phyloP scores from a whole-genome alignment of 495 filamentous ascomycete genomes.

The Patellaria atrata region DNA sequence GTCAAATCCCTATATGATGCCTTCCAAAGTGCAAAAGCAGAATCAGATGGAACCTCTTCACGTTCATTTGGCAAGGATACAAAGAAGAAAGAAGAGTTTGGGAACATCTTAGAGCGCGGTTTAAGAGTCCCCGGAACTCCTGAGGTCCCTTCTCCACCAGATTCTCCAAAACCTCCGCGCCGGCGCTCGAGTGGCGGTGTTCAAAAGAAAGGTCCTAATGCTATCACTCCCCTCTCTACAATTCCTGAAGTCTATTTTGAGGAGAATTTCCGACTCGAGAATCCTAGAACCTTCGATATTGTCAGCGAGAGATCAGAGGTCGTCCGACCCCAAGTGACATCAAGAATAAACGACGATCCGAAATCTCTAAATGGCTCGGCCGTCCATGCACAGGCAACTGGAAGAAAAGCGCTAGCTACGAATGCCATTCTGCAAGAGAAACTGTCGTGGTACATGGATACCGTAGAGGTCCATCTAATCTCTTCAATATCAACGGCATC shows the following conservation, averaged over 20 bases:
- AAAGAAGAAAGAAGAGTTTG: constrained; percentile 38
- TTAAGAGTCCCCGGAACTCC: constrained; percentile 18
- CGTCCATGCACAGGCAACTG: constrained; percentile 36
- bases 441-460: constrained; percentile 99
- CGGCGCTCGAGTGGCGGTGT: constrained; percentile 39
- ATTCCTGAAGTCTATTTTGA: constrained; percentile 93
- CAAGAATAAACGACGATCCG: constrained; percentile 38
- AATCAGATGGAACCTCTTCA: constrained; percentile 38
- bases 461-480: constrained; percentile 93
- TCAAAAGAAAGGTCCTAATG: constrained; percentile 39
- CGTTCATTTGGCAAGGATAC: constrained; percentile 25
- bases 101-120: constrained; percentile 30
- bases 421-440: constrained; percentile 99
- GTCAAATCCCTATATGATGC: constrained; percentile 73
- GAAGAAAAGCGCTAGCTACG: constrained; percentile 76
- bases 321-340: constrained; percentile 49
- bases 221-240: constrained; percentile 73
- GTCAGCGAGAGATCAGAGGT: constrained; percentile 94
- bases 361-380: constrained; percentile 46
- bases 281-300: constrained; percentile 90
- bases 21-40: constrained; percentile 59
- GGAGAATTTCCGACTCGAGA: constrained; percentile 87
- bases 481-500: constrained; percentile 91
- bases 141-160: constrained; percentile 32
- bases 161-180: constrained; percentile 31